Conservation (phyloP, 139 green algal species). For the Chlorella sorokiniana region DNA sequence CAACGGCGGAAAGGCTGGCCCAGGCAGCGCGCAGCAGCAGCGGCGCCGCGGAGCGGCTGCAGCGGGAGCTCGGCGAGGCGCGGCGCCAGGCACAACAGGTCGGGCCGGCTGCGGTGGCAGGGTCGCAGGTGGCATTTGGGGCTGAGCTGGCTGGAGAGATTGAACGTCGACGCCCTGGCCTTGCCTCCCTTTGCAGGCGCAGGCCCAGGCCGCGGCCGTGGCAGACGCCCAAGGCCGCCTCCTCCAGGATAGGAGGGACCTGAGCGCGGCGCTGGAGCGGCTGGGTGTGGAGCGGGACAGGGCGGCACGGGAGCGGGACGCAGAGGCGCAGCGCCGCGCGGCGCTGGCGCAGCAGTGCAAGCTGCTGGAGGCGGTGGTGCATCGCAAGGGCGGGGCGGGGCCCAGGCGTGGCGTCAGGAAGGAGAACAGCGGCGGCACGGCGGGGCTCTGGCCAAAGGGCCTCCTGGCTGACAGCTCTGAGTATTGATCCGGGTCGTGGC, state of each 20-base stretch:
- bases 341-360: conserved; percentile 26
- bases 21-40: not conserved
- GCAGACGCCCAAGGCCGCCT: not conserved
- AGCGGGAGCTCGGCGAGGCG: not conserved
- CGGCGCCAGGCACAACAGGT: not conserved
- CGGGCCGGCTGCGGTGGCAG: too few relatives aligned
- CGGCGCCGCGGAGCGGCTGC: not conserved
- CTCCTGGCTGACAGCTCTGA: too few relatives aligned
- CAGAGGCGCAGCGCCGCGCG: not conserved
- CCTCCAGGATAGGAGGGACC: conserved; percentile 20
- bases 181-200: not conserved
- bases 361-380: conserved; percentile 25
- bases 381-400: not conserved
- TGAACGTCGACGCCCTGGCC: not conserved
- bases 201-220: not conserved
- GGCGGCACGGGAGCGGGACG: not conserved
- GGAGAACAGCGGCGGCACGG: not conserved
- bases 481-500: too few relatives aligned
- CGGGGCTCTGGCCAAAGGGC: not conserved
- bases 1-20: not conserved
- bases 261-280: conserved; percentile 21
- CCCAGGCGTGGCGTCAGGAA: not conserved
- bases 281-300: conserved; percentile 22
- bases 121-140: too few relatives aligned
- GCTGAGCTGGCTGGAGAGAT: too few relatives aligned